Percentiles rank a stretch among this genome's conserved stretches.
Conservation (phyloP, 345 rosid genomes). For the Populus pruinosa region DNA sequence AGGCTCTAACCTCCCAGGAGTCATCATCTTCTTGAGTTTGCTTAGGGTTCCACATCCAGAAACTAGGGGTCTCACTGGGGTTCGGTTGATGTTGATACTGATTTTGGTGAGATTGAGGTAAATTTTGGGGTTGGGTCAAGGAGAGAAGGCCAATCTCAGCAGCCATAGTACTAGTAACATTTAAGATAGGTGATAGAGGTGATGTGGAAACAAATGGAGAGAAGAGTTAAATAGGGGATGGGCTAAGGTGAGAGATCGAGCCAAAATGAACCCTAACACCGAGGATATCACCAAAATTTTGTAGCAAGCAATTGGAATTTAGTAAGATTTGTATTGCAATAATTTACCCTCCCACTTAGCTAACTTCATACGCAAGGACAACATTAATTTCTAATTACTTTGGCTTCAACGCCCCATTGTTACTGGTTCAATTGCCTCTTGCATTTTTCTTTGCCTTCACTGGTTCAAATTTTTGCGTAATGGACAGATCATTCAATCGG, state of each 20-base stretch:
- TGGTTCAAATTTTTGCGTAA: background rate
- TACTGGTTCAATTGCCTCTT: background rate
- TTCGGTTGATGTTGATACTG: constrained; percentile 13
- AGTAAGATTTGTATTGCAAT: constrained; percentile 18
- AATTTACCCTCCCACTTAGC: constrained; percentile 22
- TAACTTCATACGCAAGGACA: constrained; percentile 22
- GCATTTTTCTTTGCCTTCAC: background rate
- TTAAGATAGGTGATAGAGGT: constrained; percentile 23
- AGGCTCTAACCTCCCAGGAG: constrained; percentile 94
- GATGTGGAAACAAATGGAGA: constrained; percentile 26
- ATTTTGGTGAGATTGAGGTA: constrained; percentile 27
- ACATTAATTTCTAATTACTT: constrained; percentile 13
- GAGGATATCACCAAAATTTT: constrained; percentile 29
- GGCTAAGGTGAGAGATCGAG: constrained; percentile 23
- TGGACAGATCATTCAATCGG: background rate
- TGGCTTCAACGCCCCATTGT: constrained; percentile 41
- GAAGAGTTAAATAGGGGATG: constrained; percentile 40
- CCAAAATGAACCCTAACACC: constrained; percentile 38
- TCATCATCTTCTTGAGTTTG: constrained; percentile 58
- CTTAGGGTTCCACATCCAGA: constrained; percentile 73
- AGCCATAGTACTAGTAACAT: constrained; percentile 35
- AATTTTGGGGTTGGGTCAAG: constrained; percentile 29
- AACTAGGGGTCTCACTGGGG: background rate
- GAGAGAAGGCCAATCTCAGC: constrained; percentile 47
- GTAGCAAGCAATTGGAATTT: constrained; percentile 33